These are phyloP conservation scores for Auriculariales sp. DNA, from an alignment of 768 basidiomycete species.

Conservation along the genomic window DNA sequence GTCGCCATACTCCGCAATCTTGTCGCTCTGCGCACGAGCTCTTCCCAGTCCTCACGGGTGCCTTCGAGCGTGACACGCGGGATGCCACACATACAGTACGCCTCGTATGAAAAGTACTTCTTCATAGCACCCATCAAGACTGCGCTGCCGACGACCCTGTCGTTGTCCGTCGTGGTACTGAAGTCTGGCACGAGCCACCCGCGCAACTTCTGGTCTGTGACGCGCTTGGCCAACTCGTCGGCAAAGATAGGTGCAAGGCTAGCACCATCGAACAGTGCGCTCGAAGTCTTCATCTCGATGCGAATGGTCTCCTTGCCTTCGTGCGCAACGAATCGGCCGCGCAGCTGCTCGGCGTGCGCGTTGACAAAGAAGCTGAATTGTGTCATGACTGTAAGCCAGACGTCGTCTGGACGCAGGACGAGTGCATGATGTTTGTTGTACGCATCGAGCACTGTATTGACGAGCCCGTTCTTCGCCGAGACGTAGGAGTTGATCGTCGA, in stretches of 20 bases:
- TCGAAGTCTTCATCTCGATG: slow-evolving; percentile 9
- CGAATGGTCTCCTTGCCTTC: slow-evolving; percentile 17
- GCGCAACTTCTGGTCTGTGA: slow-evolving; percentile 15
- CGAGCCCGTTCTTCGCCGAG: slow-evolving; percentile 21
- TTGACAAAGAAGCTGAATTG: slow-evolving; percentile 20
- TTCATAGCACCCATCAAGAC: slow-evolving; percentile 29
- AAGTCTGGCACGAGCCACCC: slow-evolving; percentile 31
- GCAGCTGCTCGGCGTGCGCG: slow-evolving; percentile 19
- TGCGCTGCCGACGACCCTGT: slow-evolving; percentile 23
- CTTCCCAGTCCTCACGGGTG: slow-evolving; percentile 23
- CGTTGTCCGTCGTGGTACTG: slow-evolving; percentile 27
- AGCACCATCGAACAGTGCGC: slow-evolving; percentile 19
- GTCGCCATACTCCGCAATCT: slow-evolving; percentile 23
- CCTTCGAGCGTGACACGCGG: slow-evolving; percentile 32
- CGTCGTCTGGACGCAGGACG: slow-evolving; percentile 33
- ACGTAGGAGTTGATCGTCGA: no score
- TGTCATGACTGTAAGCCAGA: slow-evolving; percentile 30
- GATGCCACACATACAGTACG: slow-evolving; percentile 22
- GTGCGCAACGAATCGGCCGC: slow-evolving; percentile 20
- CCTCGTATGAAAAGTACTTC: slow-evolving; percentile 18
- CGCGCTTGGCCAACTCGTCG: slow-evolving; percentile 12
- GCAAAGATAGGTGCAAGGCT: slow-evolving; percentile 15
- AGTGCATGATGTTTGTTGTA: slow-evolving; percentile 24
- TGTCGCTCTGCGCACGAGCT: slow-evolving; percentile 21
- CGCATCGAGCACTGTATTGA: slow-evolving; percentile 18